Evolutionary conservation across 371 early-diverging fungal species (phyloP).

Genomic region (Gilbertella persicaria): DNA sequence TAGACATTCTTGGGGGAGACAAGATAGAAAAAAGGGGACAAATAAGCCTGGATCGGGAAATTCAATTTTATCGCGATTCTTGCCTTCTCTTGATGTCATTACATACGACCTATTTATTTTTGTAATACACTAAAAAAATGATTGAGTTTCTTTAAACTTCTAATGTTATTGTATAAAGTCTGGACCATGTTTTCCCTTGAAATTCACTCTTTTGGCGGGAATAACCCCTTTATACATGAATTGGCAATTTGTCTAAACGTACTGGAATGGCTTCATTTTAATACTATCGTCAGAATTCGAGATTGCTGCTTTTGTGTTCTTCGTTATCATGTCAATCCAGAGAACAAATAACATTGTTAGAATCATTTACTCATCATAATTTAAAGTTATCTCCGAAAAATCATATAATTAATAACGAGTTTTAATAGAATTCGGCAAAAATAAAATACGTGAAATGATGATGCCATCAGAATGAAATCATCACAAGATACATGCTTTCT

Average conservation of each 20-base stretch:
- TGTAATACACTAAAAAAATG: slow-evolving; percentile 30
- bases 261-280: not conserved
- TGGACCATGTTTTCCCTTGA: not conserved
- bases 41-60: slow-evolving; percentile 16
- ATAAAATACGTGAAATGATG: too few species aligned
- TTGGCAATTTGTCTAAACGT: not conserved
- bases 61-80: slow-evolving; percentile 20
- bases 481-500: slow-evolving; percentile 11
- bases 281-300: not conserved
- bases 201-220: not conserved
- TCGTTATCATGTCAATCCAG: not conserved
- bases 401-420: too few species aligned
- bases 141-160: slow-evolving; percentile 41
- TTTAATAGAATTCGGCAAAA: too few species aligned
- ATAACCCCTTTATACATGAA: not conserved
- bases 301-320: too few species aligned
- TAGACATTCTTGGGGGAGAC: slow-evolving; percentile 29
- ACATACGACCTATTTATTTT: slow-evolving; percentile 19
- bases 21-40: slow-evolving; percentile 1
- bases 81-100: slow-evolving; percentile 19
- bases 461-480: slow-evolving; percentile 23
- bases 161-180: too few species aligned
- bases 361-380: too few species aligned
- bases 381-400: not conserved
- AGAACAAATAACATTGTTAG: too few species aligned